Evolutionary conservation across 1,139 yeast genomes (phyloP), one percentile per base, ranked within the genome.

Genomic region (Pichia sp.): DNA sequence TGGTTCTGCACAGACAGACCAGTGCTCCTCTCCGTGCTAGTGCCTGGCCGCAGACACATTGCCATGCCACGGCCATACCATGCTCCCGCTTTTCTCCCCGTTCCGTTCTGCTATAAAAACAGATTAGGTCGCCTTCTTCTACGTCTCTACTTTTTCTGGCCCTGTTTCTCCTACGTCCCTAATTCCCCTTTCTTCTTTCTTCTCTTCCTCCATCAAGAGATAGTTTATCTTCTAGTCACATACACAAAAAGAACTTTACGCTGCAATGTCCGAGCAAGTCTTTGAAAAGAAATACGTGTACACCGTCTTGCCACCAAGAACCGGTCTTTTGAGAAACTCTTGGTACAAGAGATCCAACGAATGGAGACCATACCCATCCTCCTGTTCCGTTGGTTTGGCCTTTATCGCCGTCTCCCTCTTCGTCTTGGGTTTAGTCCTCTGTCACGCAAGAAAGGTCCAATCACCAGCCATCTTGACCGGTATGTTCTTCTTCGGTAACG

Each of bases 401-500:
- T 56, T 63, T n/a, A 47, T 62, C 40, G 66, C 63, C n/a, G 60
- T 62, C 36, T 55, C 67, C 1, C 49, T 63, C 45, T 66, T 66
- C 46, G 55, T 63, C 3, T 54, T 66, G 10, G 67, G 67, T 36
- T 67, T 81, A 68, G 67, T 71, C 56, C 74, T 79, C 52, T 75
- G 79, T 53, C 76, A 74, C 47, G 83, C 84, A 40, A 74, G 78
- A 69, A 80, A 81, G 36, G 76, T 80, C 45, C 66, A 73, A 5
- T 72, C 74, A 30, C 75, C 77, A 32, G 77, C 78, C 52, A 70
- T 79, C 30, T 72, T 79, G 47, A 75, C 80, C 36, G 75, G 80
- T 45, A 70, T 77, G 53, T 76, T 79, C 49, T 73, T 79, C 67
- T 80, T 81, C 65, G 75, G 78, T 54, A 87, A 89, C 32, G 90